These are phyloP conservation scores for Gautieria morchelliformis DNA, from an alignment of 768 basidiomycete genomes.

Conservation along the genomic window DNA sequence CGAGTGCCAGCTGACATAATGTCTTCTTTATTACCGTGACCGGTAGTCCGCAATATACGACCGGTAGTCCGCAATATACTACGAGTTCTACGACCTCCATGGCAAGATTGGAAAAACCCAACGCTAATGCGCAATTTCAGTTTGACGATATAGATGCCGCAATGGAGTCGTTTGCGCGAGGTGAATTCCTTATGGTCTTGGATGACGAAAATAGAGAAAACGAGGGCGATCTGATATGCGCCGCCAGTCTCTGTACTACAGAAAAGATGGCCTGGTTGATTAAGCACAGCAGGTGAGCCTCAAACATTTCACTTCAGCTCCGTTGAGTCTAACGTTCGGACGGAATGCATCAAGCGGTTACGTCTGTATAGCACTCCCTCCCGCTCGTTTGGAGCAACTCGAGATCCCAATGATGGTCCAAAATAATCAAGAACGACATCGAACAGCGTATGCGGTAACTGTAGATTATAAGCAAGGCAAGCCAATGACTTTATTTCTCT, in stretches of 20 bases:
- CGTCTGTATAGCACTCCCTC: slow-evolving; percentile 81
- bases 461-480: slow-evolving; percentile 86
- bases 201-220: slow-evolving; percentile 95
- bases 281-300: slow-evolving; percentile 77
- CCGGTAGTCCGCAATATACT: no score
- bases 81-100: not conserved
- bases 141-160: slow-evolving; percentile 82
- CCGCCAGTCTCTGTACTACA: slow-evolving; percentile 74
- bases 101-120: not conserved
- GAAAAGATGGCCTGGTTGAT: slow-evolving; percentile 99
- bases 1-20: no score
- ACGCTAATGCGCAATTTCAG: slow-evolving; percentile 12
- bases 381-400: slow-evolving; percentile 64
- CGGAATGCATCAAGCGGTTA: slow-evolving; percentile 56
- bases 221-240: slow-evolving; percentile 92
- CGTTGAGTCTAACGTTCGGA: not conserved
- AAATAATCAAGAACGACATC: slow-evolving; percentile 79
- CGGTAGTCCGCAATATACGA: no score
- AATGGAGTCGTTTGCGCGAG: slow-evolving; percentile 59
- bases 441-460: slow-evolving; percentile 92
- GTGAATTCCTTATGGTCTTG: slow-evolving; percentile 95
- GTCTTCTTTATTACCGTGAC: no score
- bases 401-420: slow-evolving; percentile 92
- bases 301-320: not conserved
- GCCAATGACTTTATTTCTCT: slow-evolving; percentile 16